These are phyloP conservation scores for Dryadomyces sulphureus DNA, from an alignment of 2,329 filamentous ascomycete genomes.

Conservation along the genomic window DNA sequence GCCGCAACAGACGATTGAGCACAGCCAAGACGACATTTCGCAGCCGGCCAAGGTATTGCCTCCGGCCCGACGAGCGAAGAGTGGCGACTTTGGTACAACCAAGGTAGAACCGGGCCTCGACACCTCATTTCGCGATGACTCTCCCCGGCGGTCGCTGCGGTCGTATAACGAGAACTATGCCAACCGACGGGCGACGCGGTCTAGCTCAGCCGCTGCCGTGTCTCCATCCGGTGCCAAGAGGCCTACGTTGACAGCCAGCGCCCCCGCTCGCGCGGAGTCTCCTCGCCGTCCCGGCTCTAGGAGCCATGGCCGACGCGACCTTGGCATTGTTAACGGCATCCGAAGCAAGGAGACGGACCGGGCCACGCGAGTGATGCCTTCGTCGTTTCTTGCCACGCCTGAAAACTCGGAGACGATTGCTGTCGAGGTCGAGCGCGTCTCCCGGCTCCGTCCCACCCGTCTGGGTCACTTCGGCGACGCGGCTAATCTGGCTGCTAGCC, in stretches of 20 bases:
- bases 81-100: conserved; percentile 9
- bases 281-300: conserved; percentile 22
- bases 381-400: conserved; percentile 35
- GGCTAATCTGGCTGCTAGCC: conserved; percentile 26
- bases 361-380: conserved; percentile 15
- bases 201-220: conserved; percentile 17
- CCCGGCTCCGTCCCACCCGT: conserved; percentile 25
- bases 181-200: conserved; percentile 19
- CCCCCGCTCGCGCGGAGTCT: conserved; percentile 19
- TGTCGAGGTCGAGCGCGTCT: conserved; percentile 18
- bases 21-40: conserved; percentile 6
- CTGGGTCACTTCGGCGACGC: conserved; percentile 28
- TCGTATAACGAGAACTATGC: conserved; percentile 14
- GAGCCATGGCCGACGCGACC: neutral
- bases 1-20: conserved; percentile 2
- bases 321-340: too few species aligned
- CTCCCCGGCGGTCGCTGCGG: conserved; percentile 13
- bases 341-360: neutral
- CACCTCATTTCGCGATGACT: conserved; percentile 15
- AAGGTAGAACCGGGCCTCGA: conserved; percentile 20
- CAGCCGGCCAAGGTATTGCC: neutral
- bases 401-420: conserved; percentile 34
- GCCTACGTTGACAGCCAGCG: conserved; percentile 18
- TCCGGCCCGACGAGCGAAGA: neutral
- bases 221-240: conserved; percentile 19